Evolutionary conservation across 768 basidiomycete genomes (phyloP).

Genomic region (Pleurotus cornucopiae): DNA sequence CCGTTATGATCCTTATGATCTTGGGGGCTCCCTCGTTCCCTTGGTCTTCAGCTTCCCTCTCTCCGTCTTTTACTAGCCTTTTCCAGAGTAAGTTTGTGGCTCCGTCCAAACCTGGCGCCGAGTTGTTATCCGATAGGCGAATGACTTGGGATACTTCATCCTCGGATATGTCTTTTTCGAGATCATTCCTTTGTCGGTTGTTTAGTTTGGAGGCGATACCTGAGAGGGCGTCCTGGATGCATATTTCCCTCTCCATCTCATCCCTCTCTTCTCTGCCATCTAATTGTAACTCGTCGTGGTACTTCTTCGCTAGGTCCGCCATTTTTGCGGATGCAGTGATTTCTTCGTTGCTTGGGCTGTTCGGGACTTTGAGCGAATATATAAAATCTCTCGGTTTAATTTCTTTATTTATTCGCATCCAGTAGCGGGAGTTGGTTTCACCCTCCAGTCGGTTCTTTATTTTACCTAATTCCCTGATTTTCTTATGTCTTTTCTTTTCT

Average conservation of each 20-base stretch:
- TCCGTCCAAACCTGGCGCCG: no score
- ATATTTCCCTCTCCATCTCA: not conserved
- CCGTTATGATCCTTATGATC: not conserved
- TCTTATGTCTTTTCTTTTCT: constrained; percentile 7
- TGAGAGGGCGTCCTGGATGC: no score
- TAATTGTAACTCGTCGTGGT: constrained; percentile 4
- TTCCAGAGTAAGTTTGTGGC: not conserved
- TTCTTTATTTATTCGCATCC: constrained; percentile 3
- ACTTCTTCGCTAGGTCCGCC: not conserved
- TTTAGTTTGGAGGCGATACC: no score
- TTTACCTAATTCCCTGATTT: not conserved
- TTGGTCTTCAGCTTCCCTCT: constrained; percentile 10
- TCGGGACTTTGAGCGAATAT: not conserved
- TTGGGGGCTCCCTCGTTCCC: constrained; percentile 7
- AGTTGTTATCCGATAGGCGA: not conserved
- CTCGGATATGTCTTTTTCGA: no score
- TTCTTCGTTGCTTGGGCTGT: no score
- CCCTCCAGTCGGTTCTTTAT: constrained; percentile 7
- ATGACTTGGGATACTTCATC: not conserved
- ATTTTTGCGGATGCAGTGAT: not conserved
- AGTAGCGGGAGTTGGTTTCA: not conserved
- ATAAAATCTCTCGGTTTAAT: constrained; percentile 1
- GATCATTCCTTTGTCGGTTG: not conserved
- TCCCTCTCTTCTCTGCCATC: not conserved
- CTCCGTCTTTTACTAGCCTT: not conserved